Evolutionary conservation across 1,284 basidiomycete species (phyloP).

Genomic region (Tylopilus orsonianus): DNA sequence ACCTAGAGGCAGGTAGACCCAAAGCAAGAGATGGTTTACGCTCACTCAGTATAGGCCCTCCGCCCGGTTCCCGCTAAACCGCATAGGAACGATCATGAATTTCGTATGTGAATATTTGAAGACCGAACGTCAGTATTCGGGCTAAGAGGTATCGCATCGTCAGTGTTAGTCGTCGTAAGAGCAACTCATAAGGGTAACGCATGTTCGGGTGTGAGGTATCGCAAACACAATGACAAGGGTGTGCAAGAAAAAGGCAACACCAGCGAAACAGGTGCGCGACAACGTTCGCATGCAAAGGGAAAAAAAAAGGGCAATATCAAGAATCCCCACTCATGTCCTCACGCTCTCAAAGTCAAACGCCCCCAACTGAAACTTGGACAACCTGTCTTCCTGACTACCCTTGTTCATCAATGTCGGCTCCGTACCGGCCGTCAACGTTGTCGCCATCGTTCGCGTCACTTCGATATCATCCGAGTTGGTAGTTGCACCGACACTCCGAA

Average conservation of each 20-base stretch:
- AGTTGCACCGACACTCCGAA: conserved; percentile 33
- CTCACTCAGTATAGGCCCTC: too few relatives aligned
- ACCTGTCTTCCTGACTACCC: conserved; percentile 10
- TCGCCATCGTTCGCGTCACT: conserved; percentile 26
- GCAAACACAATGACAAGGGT: conserved; percentile 10
- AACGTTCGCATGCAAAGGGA: conserved; percentile 4
- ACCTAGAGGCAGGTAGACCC: too few relatives aligned
- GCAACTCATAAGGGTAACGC: conserved; percentile 2
- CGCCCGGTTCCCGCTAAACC: too few relatives aligned
- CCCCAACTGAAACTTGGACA: conserved; percentile 16
- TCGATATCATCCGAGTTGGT: conserved; percentile 35
- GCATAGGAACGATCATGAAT: too few relatives aligned
- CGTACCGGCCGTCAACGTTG: conserved; percentile 22
- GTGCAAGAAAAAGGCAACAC: background rate
- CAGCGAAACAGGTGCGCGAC: background rate
- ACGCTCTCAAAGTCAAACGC: conserved; percentile 27
- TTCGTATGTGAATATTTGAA: too few relatives aligned
- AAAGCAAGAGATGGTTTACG: too few relatives aligned
- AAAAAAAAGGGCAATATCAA: background rate
- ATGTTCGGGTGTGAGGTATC: conserved; percentile 5
- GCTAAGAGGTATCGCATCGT: conserved; percentile 16
- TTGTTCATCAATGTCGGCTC: conserved; percentile 9
- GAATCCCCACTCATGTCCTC: conserved; percentile 7
- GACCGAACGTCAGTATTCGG: background rate
- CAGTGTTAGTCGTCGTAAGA: conserved; percentile 7